Percentiles rank a stretch among this genome's conserved stretches.
Evolutionary conservation across 495 filamentous ascomycete species (phyloP).

Genomic region (Schizothecium vesticola): DNA sequence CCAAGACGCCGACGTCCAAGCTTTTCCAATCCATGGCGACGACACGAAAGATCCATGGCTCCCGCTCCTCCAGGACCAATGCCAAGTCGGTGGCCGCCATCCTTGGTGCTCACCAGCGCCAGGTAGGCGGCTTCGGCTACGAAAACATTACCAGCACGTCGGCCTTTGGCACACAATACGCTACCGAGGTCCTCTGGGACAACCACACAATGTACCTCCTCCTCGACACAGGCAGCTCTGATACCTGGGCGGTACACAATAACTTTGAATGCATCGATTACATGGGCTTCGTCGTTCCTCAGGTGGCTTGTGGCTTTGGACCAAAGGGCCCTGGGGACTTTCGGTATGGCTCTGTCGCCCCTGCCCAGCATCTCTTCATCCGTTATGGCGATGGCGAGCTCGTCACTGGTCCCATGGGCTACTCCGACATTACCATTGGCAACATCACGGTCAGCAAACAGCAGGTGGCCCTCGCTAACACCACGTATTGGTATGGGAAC

Average conservation of each 20-base stretch:
- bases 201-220: constrained; percentile 33
- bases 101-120: constrained; percentile 31
- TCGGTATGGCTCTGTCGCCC: constrained; percentile 22
- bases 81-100: constrained; percentile 25
- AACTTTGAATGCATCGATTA: constrained; percentile 28
- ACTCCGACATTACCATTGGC: constrained; percentile 51
- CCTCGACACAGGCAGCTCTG: constrained; percentile 61
- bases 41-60: constrained; percentile 12
- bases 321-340: constrained; percentile 15
- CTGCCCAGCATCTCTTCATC: constrained; percentile 51
- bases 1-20: background rate
- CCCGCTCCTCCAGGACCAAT: constrained; percentile 13
- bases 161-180: constrained; percentile 37
- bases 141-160: constrained; percentile 36
- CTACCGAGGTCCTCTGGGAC: constrained; percentile 29
- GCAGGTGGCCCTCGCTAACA: constrained; percentile 34
- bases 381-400: constrained; percentile 55
- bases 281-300: constrained; percentile 17
- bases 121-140: constrained; percentile 26
- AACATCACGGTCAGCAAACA: constrained; percentile 51
- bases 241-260: constrained; percentile 47
- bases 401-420: constrained; percentile 53
- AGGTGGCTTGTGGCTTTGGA: constrained; percentile 28
- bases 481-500: constrained; percentile 40
- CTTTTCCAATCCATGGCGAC: constrained; percentile 9